Base-by-base conservation (phyloP, 495 filamentous ascomycete species). In the Penicillium cinerascens region DNA sequence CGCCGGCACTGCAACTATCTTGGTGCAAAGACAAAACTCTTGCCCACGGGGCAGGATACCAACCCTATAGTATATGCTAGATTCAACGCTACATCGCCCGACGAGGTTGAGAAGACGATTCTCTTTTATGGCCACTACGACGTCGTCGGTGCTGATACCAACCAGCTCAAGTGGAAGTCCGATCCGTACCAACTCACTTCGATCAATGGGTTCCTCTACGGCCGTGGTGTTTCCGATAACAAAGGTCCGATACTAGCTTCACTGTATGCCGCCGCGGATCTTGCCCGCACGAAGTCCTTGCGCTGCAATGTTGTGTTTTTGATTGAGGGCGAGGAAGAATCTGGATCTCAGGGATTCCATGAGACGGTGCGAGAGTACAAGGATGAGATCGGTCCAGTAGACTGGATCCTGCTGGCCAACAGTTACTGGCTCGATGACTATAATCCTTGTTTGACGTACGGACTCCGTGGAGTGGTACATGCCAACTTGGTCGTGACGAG, bases 71-170 rank as follows among this genome's bases (percentile, higher is more conserved):
- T 98, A 1, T 87, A 86, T 65, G 92, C 93, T 27, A 85, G 85
- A 50, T 98, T 98, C 65, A 78, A 81, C 44, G 89, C 88, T 20
- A 75, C 72, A 1, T 66, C 70, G 2, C 23, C 68, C 2, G 52
- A 71, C 0, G 69, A 89, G 80, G 63, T 80, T 67, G 80, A 90
- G 20, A 96, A 92, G 71, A 91, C 87, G 0, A 87, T 97, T 29
- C 75, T 98, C 13, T 98, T 98, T 68, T 98, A 98, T 66, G 95
- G 95, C 3, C 93, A 98, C 59, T 98, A 98, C 70, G 93, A 98
- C 53, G 90, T 98, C n/a, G 91, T 98, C n/a, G 81, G 88, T 17
- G 93, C 95, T 0, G 89, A 95, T 49, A 83, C 86, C 27, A 85
- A 87, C 47, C 79, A 80, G 38, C 63, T 73, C 27, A 88, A 87